Evolutionary conservation across 2,329 filamentous ascomycete species (phyloP).

Genomic region (Grosmannia penicillata): DNA sequence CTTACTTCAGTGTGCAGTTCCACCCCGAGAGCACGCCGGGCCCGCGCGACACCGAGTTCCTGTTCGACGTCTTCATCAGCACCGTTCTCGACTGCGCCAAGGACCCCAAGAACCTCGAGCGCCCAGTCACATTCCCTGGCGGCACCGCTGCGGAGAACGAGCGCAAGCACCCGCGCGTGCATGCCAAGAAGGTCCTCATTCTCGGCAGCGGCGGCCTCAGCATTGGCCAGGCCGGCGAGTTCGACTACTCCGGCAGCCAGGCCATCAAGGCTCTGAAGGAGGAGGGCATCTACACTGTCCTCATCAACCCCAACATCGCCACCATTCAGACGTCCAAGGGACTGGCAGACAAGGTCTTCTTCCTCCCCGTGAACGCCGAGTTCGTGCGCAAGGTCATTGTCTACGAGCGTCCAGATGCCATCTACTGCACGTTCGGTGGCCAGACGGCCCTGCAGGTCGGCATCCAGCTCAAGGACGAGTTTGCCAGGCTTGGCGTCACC

Average conservation of each 20-base stretch:
- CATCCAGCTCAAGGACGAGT: constrained; percentile 95
- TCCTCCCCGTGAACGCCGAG: constrained; percentile 89
- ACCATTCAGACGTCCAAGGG: constrained; percentile 98
- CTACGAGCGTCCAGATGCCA: constrained; percentile 86
- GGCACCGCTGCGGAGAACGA: constrained; percentile 69
- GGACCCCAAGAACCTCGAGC: constrained; percentile 48
- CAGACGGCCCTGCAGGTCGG: constrained; percentile 95
- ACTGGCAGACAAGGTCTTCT: constrained; percentile 96
- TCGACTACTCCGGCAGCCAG: constrained; percentile 96
- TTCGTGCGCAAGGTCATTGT: constrained; percentile 96
- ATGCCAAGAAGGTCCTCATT: constrained; percentile 87
- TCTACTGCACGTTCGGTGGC: constrained; percentile 95
- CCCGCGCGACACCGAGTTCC: constrained; percentile 85
- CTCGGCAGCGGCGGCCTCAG: constrained; percentile 89
- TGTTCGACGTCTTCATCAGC: constrained; percentile 93
- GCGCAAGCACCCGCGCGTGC: constrained; percentile 59
- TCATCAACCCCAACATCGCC: constrained; percentile 98
- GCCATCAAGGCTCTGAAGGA: constrained; percentile 97
- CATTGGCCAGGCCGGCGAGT: constrained; percentile 96
- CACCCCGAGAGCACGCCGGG: constrained; percentile 95
- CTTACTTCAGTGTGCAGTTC: constrained; percentile 99
- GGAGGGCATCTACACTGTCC: constrained; percentile 92
- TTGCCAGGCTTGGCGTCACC: constrained; percentile 79
- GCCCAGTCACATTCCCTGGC: constrained; percentile 76
- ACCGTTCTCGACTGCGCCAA: constrained; percentile 60